Conservation (phyloP, 768 basidiomycete genomes). For the Rhizopogon rudus region DNA sequence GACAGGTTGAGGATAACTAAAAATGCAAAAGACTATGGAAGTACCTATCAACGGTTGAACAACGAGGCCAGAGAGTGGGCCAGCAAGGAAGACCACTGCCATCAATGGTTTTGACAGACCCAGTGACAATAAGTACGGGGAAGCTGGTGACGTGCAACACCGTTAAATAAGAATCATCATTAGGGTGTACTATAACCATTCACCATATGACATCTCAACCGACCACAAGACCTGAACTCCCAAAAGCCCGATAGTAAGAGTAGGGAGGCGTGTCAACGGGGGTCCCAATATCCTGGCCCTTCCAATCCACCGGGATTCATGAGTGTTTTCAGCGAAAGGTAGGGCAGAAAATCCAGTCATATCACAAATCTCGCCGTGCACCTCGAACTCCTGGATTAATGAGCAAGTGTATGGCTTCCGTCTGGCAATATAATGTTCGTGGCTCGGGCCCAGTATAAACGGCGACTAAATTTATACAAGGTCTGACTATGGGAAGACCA, state of each 20-base stretch:
- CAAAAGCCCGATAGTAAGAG: conserved; percentile 71
- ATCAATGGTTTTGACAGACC: conserved; percentile 84
- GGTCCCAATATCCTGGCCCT: conserved; percentile 63
- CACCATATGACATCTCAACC: conserved; percentile 90
- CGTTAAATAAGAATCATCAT: not conserved
- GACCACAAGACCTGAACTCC: conserved; percentile 92
- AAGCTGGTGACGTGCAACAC: conserved; percentile 35
- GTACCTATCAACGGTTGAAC: conserved; percentile 87
- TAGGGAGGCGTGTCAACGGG: conserved; percentile 57
- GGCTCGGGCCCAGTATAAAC: too few relatives aligned
- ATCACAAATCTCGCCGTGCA: not conserved
- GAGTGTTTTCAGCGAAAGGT: conserved; percentile 38
- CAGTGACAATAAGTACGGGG: conserved; percentile 86
- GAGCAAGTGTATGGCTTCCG: too few relatives aligned
- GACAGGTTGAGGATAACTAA: not conserved
- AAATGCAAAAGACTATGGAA: not conserved
- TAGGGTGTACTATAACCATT: conserved; percentile 37
- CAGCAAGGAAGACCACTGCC: conserved; percentile 90
- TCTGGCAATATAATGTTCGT: too few relatives aligned
- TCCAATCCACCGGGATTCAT: conserved; percentile 41
- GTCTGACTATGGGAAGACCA: too few relatives aligned
- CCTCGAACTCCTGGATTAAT: too few relatives aligned
- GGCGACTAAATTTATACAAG: too few relatives aligned
- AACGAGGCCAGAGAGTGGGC: conserved; percentile 83
- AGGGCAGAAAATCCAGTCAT: conserved; percentile 53